Conservation (phyloP, 2,329 filamentous ascomycete genomes). For the Aureobasidium zeae region DNA sequence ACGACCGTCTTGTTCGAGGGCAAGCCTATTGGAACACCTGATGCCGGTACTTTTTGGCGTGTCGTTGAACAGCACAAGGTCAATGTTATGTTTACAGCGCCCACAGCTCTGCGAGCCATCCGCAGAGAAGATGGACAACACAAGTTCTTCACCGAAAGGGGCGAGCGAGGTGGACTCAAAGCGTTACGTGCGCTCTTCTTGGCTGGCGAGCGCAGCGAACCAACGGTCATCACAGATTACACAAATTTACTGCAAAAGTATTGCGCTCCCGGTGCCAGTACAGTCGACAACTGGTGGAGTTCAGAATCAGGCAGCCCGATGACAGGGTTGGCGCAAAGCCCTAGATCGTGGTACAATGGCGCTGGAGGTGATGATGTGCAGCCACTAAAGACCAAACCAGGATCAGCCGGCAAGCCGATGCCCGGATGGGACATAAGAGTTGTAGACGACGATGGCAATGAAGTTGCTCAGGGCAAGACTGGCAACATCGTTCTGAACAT, state of each 20-base stretch:
- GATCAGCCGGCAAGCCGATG: conserved; percentile 83
- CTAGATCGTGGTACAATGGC: conserved; percentile 33
- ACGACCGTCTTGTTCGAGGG: conserved; percentile 85
- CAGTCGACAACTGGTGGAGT: conserved; percentile 68
- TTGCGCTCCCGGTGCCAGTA: conserved; percentile 52
- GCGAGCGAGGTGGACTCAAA: conserved; percentile 60
- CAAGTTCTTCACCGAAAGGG: conserved; percentile 52
- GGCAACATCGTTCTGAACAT: conserved; percentile 83
- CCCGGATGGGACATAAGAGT: conserved; percentile 82
- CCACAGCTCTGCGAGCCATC: conserved; percentile 79
- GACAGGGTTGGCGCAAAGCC: conserved; percentile 54
- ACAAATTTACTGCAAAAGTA: conserved; percentile 61
- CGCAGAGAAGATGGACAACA: conserved; percentile 76
- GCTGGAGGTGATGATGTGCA: conserved; percentile 51
- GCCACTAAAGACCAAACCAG: conserved; percentile 61
- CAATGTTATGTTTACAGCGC: conserved; percentile 76
- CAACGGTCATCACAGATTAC: conserved; percentile 73
- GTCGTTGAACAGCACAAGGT: conserved; percentile 77
- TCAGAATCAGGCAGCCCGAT: conserved; percentile 63
- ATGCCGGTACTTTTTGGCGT: conserved; percentile 82
- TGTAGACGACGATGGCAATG: conserved; percentile 69
- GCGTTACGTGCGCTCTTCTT: conserved; percentile 68
- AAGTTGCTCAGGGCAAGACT: conserved; percentile 64
- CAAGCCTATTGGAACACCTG: conserved; percentile 84
- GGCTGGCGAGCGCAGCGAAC: conserved; percentile 82